Base-by-base conservation (phyloP, 2,329 filamentous ascomycete species). In the Calonectria fujianensis region DNA sequence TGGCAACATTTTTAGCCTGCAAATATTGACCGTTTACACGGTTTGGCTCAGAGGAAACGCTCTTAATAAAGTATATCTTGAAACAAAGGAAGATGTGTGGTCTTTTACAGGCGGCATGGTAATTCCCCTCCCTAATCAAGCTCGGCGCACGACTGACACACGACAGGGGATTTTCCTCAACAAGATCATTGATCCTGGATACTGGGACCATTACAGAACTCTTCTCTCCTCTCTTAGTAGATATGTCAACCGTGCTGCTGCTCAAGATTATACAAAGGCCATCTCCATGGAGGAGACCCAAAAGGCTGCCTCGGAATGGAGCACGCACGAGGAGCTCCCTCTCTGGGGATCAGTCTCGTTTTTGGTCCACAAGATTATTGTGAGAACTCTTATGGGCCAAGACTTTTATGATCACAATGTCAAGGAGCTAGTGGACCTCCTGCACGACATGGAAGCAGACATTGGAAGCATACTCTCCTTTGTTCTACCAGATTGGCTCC, bases 81-180 rank as follows among this genome's bases (percentile, higher is more conserved):
- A 73, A 18, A 73, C 70, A 2, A 63, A 51, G 37, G 70, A 73
- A 32, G 70, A 73, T 50, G 70, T 73, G n/a, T 73, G 70, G 70
- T 73, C 70, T 11, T 73, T 73, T 37, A 65, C 70, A 10, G 70
- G 70, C 14, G 70, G 70, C 45, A 73, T 73, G 70, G 70, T 73
- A 51, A 51, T 20, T 50, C 29, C 24, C 13, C 32, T n/a, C 14
- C 24, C 37, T 10, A 35, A 2, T 13, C 8, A 45, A 27, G 27
- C 29, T 39, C 2, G 3, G 3, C 4, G 41, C 4, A 8, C 6
- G 27, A 32, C 70, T 73, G 13, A 73, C 29, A 16, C 24, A n/a
- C 10, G 24, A n/a, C 37, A 73, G 70, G 70, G 70, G 0, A 69
- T 73, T 14, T 73, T 73, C 24, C 65, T 73, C n/a, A 73, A 73